These are phyloP conservation scores for Podosphaera xanthii DNA, from an alignment of 2,329 filamentous ascomycete genomes.

Conservation along the genomic window DNA sequence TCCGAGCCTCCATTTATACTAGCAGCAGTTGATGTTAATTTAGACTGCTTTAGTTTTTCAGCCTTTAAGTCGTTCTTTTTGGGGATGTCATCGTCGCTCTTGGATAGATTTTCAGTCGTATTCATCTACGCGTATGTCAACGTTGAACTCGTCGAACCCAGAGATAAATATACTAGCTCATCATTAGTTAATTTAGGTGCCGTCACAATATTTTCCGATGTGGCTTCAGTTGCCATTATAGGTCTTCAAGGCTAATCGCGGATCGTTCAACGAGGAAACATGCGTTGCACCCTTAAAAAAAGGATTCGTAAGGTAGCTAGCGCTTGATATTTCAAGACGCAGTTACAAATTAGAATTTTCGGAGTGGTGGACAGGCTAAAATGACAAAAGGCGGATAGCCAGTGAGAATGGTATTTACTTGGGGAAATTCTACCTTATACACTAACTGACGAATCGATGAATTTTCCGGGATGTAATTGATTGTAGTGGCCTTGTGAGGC, in stretches of 20 bases:
- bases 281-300: constrained; percentile 11
- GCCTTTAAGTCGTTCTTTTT: constrained; percentile 24
- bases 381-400: neutral
- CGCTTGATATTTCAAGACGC: neutral
- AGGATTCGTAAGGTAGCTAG: neutral
- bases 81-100: constrained; percentile 24
- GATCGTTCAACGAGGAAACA: constrained; percentile 15
- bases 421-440: neutral
- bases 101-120: constrained; percentile 22
- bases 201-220: constrained; percentile 23
- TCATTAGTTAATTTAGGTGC: constrained; percentile 11
- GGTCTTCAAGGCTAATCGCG: constrained; percentile 21
- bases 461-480: neutral
- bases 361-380: neutral
- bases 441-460: neutral
- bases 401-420: neutral
- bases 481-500: neutral
- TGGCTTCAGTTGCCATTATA: constrained; percentile 43
- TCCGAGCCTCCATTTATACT: constrained; percentile 57
- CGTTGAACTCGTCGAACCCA: neutral
- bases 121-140: constrained; percentile 14
- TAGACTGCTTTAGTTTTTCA: constrained; percentile 32
- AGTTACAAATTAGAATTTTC: neutral
- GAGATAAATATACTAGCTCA: constrained; percentile 14
- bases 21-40: constrained; percentile 37